These are phyloP conservation scores for Aspergillus awamori DNA, from an alignment of 2,329 filamentous ascomycete species.

Conservation along the genomic window DNA sequence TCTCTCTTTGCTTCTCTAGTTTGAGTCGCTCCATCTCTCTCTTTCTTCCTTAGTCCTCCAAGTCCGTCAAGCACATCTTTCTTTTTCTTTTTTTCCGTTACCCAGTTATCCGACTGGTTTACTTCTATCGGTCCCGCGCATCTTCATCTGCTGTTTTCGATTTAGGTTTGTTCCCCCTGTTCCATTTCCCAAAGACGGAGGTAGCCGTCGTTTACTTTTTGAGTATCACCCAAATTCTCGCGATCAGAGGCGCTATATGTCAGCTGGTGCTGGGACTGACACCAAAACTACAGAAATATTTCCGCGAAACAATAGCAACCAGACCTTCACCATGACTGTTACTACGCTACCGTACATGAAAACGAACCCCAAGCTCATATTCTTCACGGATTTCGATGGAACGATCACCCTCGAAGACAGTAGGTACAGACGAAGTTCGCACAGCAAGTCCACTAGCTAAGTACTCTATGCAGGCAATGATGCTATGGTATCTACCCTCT, in stretches of 20 bases:
- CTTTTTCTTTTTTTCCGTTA: neutral
- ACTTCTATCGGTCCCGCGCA: too few species aligned
- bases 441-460: constrained; percentile 17
- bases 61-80: neutral
- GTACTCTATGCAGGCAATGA: constrained; percentile 58
- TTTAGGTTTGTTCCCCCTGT: neutral
- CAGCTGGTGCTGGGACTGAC: too few species aligned
- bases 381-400: constrained; percentile 99
- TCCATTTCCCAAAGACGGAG: neutral
- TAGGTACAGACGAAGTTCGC: constrained; percentile 37
- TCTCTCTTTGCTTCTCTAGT: neutral
- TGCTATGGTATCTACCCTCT: constrained; percentile 54
- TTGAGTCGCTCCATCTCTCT: neutral
- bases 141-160: neutral
- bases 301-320: too few species aligned
- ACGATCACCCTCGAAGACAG: constrained; percentile 80
- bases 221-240: neutral
- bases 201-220: neutral
- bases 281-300: neutral
- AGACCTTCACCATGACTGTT: constrained; percentile 33
- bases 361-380: constrained; percentile 81
- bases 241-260: neutral
- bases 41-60: neutral
- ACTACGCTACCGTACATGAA: constrained; percentile 45
- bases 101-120: too few species aligned